Base-by-base conservation (phyloP, 805 yeast genomes). In the Candida dajiaensis region DNA sequence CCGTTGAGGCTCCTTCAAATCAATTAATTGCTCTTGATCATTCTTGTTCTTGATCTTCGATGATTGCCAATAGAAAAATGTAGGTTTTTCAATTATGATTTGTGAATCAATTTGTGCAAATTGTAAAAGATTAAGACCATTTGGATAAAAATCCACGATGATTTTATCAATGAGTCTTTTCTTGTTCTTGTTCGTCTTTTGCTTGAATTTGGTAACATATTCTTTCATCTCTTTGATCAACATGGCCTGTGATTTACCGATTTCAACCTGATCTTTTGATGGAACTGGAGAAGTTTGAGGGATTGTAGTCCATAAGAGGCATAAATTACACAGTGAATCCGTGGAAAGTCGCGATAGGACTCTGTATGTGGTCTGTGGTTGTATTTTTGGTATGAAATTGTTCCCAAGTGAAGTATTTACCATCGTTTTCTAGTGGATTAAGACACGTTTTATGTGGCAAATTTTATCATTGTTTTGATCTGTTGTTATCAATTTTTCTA, bases 41-140 rank as follows among this genome's bases (percentile, higher is more conserved):
- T 58, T 51, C 2, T 62, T 56, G 21, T 61, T 53, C 4, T 60
- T 49, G 0, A 65, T 53, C 9, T 63, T 58, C 2, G 66, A 55
- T 3, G 63, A 55, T 7, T 57, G 56, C 79, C 78, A 74, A 26
- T 52, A 50, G 45, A 57, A 62, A 2, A 53, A 50, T 22, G 51
- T 64, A 0, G 89, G 81, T 48, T 76, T 73, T 54, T 82, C 85
- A 3, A 85, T 76, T 39, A 85, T 67, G 39, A 75, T 57, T 53
- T 82, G 85, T 44, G 83, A 77, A 53, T 86, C 94, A 6, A 85
- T 64, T 49, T 84, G 89, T 0, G 94, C 82, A 37, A 81, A 58
- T 58, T 86, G 95, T 16, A 80, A 67, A 1, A 82, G 64, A 52
- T 81, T 83, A 38, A 83, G 59, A 0, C 89, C 89, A 6, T 63